Percentiles rank a stretch among this genome's conserved stretches.
Conservation (phyloP, 176 grass and related monocot genomes). For the Phyllostachys edulis region DNA sequence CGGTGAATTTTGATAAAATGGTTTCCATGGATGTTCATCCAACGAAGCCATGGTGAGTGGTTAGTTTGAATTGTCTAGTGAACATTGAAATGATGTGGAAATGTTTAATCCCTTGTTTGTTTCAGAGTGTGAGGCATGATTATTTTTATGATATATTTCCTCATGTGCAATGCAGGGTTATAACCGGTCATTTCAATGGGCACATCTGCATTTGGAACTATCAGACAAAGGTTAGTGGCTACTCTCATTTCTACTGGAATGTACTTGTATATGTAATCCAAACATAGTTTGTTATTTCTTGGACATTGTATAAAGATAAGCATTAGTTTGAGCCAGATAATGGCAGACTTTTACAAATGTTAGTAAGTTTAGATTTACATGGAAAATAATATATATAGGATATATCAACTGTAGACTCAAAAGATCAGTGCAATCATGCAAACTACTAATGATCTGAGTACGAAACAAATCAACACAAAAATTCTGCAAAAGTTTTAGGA, state of each 20-base stretch:
- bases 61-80: neutral
- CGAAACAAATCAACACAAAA: no score
- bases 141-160: neutral
- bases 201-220: conserved; percentile 65
- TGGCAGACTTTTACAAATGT: no score
- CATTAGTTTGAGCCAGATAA: no score
- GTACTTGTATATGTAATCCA: neutral
- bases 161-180: conserved; percentile 47
- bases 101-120: neutral
- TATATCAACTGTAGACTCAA: no score
- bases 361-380: no score
- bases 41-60: conserved; percentile 19
- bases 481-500: no score
- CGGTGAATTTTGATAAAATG: neutral
- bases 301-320: neutral
- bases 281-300: neutral
- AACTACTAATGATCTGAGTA: no score
- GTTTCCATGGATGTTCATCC: conserved; percentile 31
- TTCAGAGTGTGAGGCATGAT: neutral
- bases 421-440: no score
- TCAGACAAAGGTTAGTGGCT: conserved; percentile 47
- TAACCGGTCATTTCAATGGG: conserved; percentile 57
- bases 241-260: neutral
- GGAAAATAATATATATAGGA: no score
- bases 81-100: neutral